Percentiles rank a stretch among this genome's conserved stretches.
Conservation (phyloP, 208 protist genomes). For the Lotmaria passim region DNA sequence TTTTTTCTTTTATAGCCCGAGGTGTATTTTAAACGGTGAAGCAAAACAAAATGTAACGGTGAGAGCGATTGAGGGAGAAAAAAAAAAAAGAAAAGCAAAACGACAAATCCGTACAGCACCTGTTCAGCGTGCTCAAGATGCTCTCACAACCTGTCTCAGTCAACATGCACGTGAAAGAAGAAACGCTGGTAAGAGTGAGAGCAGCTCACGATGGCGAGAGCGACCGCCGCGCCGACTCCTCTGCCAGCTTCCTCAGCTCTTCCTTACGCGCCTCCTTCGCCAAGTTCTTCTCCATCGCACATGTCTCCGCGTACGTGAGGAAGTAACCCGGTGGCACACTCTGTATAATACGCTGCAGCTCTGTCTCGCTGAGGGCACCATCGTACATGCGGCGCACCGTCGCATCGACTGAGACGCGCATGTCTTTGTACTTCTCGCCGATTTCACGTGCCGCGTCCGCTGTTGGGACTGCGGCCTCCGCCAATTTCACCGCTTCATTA, state of each 20-base stretch:
- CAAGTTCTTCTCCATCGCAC: slow-evolving; percentile 43
- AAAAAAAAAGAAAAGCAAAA: too few species aligned
- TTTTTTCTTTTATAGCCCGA: too few species aligned
- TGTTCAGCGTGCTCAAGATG: too few species aligned
- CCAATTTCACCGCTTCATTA: slow-evolving; percentile 17
- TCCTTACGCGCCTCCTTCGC: slow-evolving; percentile 42
- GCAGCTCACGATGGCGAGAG: background rate
- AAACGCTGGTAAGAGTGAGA: too few species aligned
- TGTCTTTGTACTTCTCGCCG: slow-evolving; percentile 58
- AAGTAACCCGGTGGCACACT: slow-evolving; percentile 74
- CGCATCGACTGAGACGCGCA: slow-evolving; percentile 65
- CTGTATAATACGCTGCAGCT: slow-evolving; percentile 75
- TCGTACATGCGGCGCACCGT: slow-evolving; percentile 78
- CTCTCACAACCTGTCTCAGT: too few species aligned
- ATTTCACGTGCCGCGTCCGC: slow-evolving; percentile 16
- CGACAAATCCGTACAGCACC: too few species aligned
- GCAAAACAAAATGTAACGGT: too few species aligned
- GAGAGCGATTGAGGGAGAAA: too few species aligned
- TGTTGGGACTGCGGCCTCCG: background rate
- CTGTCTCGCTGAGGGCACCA: slow-evolving; percentile 68
- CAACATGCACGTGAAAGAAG: too few species aligned
- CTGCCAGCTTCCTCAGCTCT: slow-evolving; percentile 50
- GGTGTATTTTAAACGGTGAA: too few species aligned
- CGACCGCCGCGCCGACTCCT: slow-evolving; percentile 19
- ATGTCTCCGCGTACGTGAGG: slow-evolving; percentile 75